Evolutionary conservation across 257 asterid species (phyloP).

Genomic region (Solanum sitiens): DNA sequence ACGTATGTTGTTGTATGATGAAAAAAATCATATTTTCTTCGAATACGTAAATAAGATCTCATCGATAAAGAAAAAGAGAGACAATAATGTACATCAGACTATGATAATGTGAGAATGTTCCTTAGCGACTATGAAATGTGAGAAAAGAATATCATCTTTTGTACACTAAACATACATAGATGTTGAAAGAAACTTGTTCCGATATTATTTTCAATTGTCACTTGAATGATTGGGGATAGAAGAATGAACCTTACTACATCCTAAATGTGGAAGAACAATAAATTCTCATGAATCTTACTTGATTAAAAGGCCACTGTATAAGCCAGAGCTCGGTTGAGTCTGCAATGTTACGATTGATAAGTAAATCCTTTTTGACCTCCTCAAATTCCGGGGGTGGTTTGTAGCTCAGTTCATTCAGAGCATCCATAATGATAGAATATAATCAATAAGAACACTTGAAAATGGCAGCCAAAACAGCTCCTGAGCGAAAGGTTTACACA

Average conservation of each 20-base stretch:
- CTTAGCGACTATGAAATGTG: too few relatives aligned
- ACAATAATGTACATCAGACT: too few relatives aligned
- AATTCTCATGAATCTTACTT: slow-evolving; percentile 9
- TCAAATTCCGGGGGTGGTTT: slow-evolving; percentile 39
- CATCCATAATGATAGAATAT: neutral
- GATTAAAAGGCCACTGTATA: slow-evolving; percentile 54
- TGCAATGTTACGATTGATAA: slow-evolving; percentile 21
- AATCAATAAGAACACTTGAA: neutral
- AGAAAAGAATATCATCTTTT: too few relatives aligned
- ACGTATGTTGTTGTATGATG: too few relatives aligned
- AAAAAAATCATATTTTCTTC: too few relatives aligned
- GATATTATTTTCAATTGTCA: too few relatives aligned
- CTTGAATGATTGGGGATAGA: neutral
- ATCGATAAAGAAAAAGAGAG: too few relatives aligned
- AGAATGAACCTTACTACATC: neutral
- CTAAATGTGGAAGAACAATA: neutral
- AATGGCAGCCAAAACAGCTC: neutral
- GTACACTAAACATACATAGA: too few relatives aligned
- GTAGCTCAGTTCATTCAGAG: slow-evolving; percentile 9
- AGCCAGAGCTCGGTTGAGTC: slow-evolving; percentile 73
- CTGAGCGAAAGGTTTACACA: neutral
- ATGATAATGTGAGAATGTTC: too few relatives aligned
- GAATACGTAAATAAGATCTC: too few relatives aligned
- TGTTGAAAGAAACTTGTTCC: too few relatives aligned
- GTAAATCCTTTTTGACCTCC: slow-evolving; percentile 41